Percentiles rank a stretch among this genome's conserved stretches.
Conservation (phyloP, 148 eudicot species). For the Limonium bicolor region DNA sequence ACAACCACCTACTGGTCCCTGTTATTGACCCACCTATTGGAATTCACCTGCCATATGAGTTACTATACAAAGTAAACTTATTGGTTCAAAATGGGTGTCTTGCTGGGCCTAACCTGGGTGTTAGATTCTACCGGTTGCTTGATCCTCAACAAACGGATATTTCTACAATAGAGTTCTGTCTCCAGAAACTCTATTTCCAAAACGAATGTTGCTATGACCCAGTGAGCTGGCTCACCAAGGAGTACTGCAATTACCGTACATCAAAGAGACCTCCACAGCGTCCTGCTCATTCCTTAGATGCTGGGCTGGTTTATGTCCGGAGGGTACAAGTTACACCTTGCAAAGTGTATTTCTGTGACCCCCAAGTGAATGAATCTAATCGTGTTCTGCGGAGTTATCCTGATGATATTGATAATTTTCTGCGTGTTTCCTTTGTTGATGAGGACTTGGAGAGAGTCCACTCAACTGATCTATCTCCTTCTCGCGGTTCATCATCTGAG, state of each 20-base stretch:
- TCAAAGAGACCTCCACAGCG: slow-evolving; percentile 22
- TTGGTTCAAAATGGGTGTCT: slow-evolving; percentile 76
- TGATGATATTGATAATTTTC: slow-evolving; percentile 51
- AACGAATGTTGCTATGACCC: slow-evolving; percentile 88
- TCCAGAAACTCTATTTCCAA: slow-evolving; percentile 36
- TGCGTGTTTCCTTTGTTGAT: slow-evolving; percentile 86
- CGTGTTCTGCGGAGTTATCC: slow-evolving; percentile 51
- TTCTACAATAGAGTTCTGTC: slow-evolving; percentile 35
- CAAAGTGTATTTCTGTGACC: slow-evolving; percentile 70
- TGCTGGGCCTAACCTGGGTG: slow-evolving; percentile 50
- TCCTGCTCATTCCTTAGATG: slow-evolving; percentile 42
- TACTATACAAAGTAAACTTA: slow-evolving; percentile 46
- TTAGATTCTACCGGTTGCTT: slow-evolving; percentile 41
- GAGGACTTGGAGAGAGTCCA: slow-evolving; percentile 54
- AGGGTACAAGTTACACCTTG: slow-evolving; percentile 69
- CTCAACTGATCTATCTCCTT: slow-evolving; percentile 60
- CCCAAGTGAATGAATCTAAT: slow-evolving; percentile 77
- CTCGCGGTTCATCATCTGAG: slow-evolving; percentile 12
- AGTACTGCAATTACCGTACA: slow-evolving; percentile 20
- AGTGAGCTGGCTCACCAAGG: slow-evolving; percentile 37
- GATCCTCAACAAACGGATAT: slow-evolving; percentile 32
- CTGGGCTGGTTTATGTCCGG: slow-evolving; percentile 58
- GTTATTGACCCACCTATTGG: slow-evolving; percentile 41
- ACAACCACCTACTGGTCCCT: slow-evolving; percentile 42
- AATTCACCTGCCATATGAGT: slow-evolving; percentile 33